Evolutionary conservation across 2,329 filamentous ascomycete genomes (phyloP).

Genomic region (Fulvia fulva): DNA sequence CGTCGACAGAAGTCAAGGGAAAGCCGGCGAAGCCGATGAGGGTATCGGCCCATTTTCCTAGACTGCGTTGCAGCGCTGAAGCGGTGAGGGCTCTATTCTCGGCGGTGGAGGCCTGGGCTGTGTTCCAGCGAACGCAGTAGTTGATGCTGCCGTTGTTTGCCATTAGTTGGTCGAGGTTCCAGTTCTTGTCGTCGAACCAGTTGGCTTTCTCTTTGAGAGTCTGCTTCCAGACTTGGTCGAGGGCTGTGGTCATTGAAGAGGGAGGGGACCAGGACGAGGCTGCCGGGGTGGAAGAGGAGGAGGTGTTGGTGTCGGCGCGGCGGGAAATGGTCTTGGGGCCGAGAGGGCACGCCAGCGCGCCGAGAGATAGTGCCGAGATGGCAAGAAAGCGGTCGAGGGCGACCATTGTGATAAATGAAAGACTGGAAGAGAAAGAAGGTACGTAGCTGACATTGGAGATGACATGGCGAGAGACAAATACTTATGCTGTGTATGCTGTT

Average conservation of each 20-base stretch:
- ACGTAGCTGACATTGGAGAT: too few relatives aligned
- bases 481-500: too few relatives aligned
- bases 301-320: neutral
- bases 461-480: too few relatives aligned
- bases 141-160: conserved; percentile 34
- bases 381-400: too few relatives aligned
- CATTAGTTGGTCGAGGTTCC: conserved; percentile 9
- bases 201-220: conserved; percentile 6
- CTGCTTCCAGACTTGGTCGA: conserved; percentile 11
- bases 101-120: conserved; percentile 35
- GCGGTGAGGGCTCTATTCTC: conserved; percentile 40
- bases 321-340: too few relatives aligned
- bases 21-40: conserved; percentile 45
- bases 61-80: conserved; percentile 34
- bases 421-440: too few relatives aligned
- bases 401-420: too few relatives aligned
- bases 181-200: conserved; percentile 8
- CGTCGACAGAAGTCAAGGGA: conserved; percentile 39
- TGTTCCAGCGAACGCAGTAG: conserved; percentile 48
- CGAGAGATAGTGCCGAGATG: too few relatives aligned
- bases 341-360: too few relatives aligned
- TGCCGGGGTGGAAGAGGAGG: conserved; percentile 4
- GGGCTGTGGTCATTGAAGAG: conserved; percentile 3
- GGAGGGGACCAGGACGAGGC: conserved; percentile 7
- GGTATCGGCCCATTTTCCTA: conserved; percentile 43